Evolutionary conservation across 257 asterid genomes (phyloP).

Genomic region (Petrea volubilis): DNA sequence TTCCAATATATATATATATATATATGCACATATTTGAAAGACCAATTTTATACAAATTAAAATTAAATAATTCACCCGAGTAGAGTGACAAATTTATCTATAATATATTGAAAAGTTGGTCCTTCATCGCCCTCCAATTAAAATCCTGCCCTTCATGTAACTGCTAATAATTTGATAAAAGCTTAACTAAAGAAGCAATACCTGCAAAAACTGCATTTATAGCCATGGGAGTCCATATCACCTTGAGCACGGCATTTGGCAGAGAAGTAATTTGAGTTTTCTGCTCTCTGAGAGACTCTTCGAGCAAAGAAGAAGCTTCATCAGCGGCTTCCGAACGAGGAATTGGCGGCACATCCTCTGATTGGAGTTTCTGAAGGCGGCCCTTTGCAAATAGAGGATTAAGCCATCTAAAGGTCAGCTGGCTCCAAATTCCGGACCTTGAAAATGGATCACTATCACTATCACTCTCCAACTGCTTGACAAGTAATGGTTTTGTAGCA

Average conservation of each 20-base stretch:
- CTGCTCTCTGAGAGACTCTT: constrained; percentile 56
- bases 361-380: constrained; percentile 41
- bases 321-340: constrained; percentile 63
- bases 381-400: constrained; percentile 76
- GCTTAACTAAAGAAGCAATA: constrained; percentile 17
- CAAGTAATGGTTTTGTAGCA: constrained; percentile 49
- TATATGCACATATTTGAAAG: too few species aligned
- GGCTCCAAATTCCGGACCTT: constrained; percentile 72
- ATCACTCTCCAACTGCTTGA: constrained; percentile 11
- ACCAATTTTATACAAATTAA: too few species aligned
- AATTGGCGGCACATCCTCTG: constrained; percentile 55
- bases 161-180: not conserved
- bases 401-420: constrained; percentile 69
- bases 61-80: too few species aligned
- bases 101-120: too few species aligned
- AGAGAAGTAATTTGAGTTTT: constrained; percentile 44
- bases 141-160: too few species aligned
- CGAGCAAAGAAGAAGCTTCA: constrained; percentile 64
- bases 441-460: constrained; percentile 52
- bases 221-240: constrained; percentile 50
- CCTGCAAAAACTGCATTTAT: constrained; percentile 84
- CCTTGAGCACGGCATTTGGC: constrained; percentile 51
- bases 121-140: too few species aligned
- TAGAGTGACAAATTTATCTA: too few species aligned
- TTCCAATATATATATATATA: too few species aligned